Conservation (phyloP, 139 green algal genomes). For the Gonium pectorale region DNA sequence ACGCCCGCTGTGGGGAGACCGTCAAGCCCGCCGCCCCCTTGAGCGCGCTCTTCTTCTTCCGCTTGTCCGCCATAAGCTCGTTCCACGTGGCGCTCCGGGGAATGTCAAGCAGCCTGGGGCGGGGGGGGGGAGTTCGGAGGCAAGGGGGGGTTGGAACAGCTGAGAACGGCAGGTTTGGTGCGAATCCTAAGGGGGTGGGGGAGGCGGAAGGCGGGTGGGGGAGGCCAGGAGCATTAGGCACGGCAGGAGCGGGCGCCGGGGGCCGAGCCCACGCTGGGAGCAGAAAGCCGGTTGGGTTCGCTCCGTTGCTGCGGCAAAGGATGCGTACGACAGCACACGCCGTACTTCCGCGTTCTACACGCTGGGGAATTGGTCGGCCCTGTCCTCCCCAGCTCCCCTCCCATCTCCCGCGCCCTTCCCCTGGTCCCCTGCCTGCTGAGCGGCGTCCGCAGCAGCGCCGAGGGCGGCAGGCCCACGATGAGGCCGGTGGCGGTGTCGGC, state of each 20-base stretch:
- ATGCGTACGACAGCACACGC: no score
- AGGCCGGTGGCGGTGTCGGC: slow-evolving; percentile 1
- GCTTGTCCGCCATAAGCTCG: slow-evolving; percentile 27
- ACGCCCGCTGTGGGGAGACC: slow-evolving; percentile 1
- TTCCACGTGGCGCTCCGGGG: slow-evolving; percentile 2
- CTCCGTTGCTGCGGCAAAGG: no score
- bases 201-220: background rate
- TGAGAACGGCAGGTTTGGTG: no score
- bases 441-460: slow-evolving; percentile 24
- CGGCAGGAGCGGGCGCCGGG: no score
- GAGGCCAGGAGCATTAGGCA: no score
- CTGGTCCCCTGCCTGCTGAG: background rate
- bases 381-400: background rate
- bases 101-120: slow-evolving; percentile 11
- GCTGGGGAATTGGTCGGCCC: no score
- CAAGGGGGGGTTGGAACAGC: background rate
- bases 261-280: no score
- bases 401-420: background rate
- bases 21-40: background rate
- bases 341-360: background rate
- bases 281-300: no score
- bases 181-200: background rate
- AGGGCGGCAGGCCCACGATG: slow-evolving; percentile 13
- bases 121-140: background rate
- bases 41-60: slow-evolving; percentile 9